Evolutionary conservation across 2,329 filamentous ascomycete genomes (phyloP).

Genomic region (Apiospora pterosperma): DNA sequence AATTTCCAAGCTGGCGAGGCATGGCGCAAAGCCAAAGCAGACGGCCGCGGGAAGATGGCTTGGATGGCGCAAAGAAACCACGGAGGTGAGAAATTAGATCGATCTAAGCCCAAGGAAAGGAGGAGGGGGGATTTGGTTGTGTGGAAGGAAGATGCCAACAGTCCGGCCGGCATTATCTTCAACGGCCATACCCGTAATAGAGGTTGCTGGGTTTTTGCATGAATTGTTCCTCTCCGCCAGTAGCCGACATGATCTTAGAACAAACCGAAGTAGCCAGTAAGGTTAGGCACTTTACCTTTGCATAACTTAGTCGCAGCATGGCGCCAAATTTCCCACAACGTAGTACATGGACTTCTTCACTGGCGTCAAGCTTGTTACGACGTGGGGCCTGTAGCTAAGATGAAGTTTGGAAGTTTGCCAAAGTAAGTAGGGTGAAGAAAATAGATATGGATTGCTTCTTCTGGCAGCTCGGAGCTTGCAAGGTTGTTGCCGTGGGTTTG

Average conservation of each 20-base stretch:
- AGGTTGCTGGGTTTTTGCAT: background rate
- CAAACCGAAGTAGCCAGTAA: too few species aligned
- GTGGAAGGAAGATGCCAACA: background rate
- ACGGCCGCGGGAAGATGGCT: background rate
- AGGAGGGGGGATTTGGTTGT: background rate
- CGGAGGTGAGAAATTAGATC: background rate
- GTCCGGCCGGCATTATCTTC: background rate
- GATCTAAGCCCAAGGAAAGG: background rate
- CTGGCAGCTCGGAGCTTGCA: background rate
- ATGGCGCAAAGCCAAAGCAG: background rate
- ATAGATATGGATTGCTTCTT: background rate
- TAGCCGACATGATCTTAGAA: background rate
- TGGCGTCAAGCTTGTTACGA: background rate
- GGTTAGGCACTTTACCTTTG: too few species aligned
- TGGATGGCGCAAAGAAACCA: background rate
- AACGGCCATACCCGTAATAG: background rate
- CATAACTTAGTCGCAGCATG: too few species aligned
- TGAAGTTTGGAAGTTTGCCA: background rate
- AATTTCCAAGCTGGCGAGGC: background rate
- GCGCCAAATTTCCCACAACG: too few species aligned
- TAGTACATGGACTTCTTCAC: too few species aligned
- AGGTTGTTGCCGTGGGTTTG: background rate
- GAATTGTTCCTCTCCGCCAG: background rate
- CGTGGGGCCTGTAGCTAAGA: background rate
- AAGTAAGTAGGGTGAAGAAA: too few species aligned